These are phyloP conservation scores for Naganishia onofrii DNA, from an alignment of 768 basidiomycete genomes.

Conservation along the genomic window DNA sequence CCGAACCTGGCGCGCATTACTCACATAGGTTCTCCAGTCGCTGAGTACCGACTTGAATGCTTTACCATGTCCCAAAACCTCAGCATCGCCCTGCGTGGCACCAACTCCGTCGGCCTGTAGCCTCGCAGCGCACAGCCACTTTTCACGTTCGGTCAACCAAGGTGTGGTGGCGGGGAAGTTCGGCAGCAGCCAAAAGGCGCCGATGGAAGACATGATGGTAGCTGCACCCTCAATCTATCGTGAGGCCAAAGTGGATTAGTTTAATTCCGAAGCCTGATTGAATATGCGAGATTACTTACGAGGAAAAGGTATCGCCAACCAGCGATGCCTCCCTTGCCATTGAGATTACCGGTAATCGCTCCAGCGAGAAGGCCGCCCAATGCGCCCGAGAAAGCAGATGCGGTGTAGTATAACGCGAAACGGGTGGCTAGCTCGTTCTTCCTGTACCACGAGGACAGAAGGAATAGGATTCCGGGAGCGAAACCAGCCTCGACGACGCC, in stretches of 20 bases:
- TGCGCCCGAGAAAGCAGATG: conserved; percentile 33
- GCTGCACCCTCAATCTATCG: conserved; percentile 28
- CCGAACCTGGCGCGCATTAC: neutral
- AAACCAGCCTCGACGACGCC: conserved; percentile 45
- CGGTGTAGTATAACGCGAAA: conserved; percentile 34
- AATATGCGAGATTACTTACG: conserved; percentile 1
- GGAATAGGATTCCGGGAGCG: conserved; percentile 43
- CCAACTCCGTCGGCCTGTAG: conserved; percentile 48
- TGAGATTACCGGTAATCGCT: conserved; percentile 26
- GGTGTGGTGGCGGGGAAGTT: conserved; percentile 51
- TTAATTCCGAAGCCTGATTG: too few relatives aligned
- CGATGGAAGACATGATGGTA: neutral
- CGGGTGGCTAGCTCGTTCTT: conserved; percentile 41
- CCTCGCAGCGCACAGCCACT: conserved; percentile 49
- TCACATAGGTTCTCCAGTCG: conserved; percentile 29
- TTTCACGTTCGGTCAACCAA: conserved; percentile 51
- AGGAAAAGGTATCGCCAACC: conserved; percentile 28
- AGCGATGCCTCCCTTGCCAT: conserved; percentile 23
- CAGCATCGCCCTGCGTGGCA: conserved; percentile 40
- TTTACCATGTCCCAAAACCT: conserved; percentile 39
- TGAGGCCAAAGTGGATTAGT: too few relatives aligned
- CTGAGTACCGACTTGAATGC: conserved; percentile 35
- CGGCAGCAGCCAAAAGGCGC: conserved; percentile 39
- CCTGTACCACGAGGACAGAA: conserved; percentile 39
- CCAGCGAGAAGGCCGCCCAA: conserved; percentile 29